Percentiles rank a stretch among this genome's conserved stretches.
phyloP scores from a whole-genome alignment of 1,139 yeast genomes.

The Blastobotrys indianensis region DNA sequence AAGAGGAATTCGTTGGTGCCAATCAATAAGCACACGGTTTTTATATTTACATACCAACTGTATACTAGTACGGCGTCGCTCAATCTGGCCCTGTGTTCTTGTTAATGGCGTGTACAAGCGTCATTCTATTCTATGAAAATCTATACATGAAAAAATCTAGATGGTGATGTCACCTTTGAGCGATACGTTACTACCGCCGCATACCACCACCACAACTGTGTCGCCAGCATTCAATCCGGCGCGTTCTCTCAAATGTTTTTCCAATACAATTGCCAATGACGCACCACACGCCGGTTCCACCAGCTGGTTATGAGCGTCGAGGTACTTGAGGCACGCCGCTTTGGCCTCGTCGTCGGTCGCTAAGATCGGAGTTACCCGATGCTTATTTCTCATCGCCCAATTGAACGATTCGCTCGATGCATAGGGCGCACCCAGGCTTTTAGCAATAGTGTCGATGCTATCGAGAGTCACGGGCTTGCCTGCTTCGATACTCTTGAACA shows the following conservation, averaged over 20 bases:
- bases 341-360: slow-evolving; percentile 54
- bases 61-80: too few species aligned
- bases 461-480: slow-evolving; percentile 42
- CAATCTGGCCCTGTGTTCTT: too few species aligned
- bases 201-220: slow-evolving; percentile 51
- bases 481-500: slow-evolving; percentile 44
- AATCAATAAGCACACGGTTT: too few species aligned
- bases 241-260: slow-evolving; percentile 26
- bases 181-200: slow-evolving; percentile 46
- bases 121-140: too few species aligned
- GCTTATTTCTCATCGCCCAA: slow-evolving; percentile 30
- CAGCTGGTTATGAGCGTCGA: slow-evolving; percentile 44
- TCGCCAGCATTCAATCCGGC: slow-evolving; percentile 39
- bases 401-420: slow-evolving; percentile 43
- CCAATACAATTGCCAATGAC: slow-evolving; percentile 44
- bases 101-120: too few species aligned
- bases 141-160: too few species aligned
- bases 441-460: slow-evolving; percentile 51
- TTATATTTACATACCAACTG: too few species aligned
- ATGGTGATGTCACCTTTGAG: too few species aligned
- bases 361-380: slow-evolving; percentile 41
- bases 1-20: too few species aligned
- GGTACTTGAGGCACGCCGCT: slow-evolving; percentile 45
- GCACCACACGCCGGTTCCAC: slow-evolving; percentile 81
- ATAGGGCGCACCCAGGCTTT: slow-evolving; percentile 55